phyloP scores from a whole-genome alignment of 192 early-diverging fungal genomes.

The Spizellomyces sp. region DNA sequence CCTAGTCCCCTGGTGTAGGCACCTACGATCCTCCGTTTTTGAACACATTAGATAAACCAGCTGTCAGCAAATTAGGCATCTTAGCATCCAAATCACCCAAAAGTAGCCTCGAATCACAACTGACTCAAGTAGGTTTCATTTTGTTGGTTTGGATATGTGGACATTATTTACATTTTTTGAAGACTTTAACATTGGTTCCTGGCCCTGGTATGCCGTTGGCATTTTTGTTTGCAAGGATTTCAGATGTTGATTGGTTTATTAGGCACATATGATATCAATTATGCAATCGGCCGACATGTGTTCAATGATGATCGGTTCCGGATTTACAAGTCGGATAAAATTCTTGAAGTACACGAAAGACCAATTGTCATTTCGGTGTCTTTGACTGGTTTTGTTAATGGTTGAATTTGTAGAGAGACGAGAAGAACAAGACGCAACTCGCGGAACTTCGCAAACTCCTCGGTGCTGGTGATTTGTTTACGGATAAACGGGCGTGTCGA shows the following conservation, averaged over 20 bases:
- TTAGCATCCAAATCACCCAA: too few relatives aligned
- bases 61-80: too few relatives aligned
- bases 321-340: constrained; percentile 40
- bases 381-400: neutral
- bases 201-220: neutral
- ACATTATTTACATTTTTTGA: neutral
- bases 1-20: too few relatives aligned
- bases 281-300: constrained; percentile 51
- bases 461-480: constrained; percentile 47
- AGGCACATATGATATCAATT: constrained; percentile 52
- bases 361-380: neutral
- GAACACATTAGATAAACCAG: too few relatives aligned
- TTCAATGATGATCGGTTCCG: constrained; percentile 47
- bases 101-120: too few relatives aligned
- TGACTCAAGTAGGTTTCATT: too few relatives aligned
- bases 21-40: too few relatives aligned
- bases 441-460: constrained; percentile 42
- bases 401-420: constrained; percentile 37
- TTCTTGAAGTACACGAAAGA: constrained; percentile 36
- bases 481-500: constrained; percentile 50
- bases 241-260: neutral
- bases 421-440: constrained; percentile 38
- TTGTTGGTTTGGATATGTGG: too few relatives aligned
- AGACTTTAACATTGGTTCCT: neutral
- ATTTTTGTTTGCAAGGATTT: neutral